Evolutionary conservation across 140 eudicot genomes (phyloP).

Genomic region (Bidens hawaiensis): DNA sequence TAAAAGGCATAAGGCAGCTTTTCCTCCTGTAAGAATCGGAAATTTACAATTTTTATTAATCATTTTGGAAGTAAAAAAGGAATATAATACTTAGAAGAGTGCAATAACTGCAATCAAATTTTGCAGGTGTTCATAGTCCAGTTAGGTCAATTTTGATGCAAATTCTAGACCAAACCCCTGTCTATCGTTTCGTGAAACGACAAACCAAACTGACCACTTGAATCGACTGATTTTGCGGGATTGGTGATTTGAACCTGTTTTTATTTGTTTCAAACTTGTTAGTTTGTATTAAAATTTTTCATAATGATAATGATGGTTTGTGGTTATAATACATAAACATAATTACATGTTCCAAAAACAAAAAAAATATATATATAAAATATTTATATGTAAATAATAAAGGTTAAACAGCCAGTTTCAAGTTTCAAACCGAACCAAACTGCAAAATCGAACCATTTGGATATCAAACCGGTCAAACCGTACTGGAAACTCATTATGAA

Average conservation of each 20-base stretch:
- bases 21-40: constrained; percentile 61
- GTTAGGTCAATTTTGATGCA: not conserved
- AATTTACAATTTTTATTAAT: not conserved
- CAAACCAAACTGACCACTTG: not conserved
- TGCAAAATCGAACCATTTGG: not conserved
- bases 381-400: too few species aligned
- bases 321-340: not conserved
- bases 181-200: too few species aligned
- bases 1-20: constrained; percentile 95
- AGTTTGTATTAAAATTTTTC: not conserved
- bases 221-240: not conserved
- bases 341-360: not conserved
- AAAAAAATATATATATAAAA: too few species aligned
- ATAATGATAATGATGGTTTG: not conserved
- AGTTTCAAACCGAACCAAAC: not conserved
- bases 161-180: not conserved
- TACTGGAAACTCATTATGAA: too few species aligned
- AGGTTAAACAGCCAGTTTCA: not conserved
- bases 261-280: too few species aligned
- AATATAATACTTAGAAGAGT: not conserved
- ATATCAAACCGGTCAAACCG: too few species aligned
- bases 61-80: not conserved
- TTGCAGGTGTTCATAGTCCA: not conserved
- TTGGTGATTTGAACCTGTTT: too few species aligned
- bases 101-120: not conserved